Conservation (phyloP, 2,329 filamentous ascomycete species). For the Colletotrichum sp. region DNA sequence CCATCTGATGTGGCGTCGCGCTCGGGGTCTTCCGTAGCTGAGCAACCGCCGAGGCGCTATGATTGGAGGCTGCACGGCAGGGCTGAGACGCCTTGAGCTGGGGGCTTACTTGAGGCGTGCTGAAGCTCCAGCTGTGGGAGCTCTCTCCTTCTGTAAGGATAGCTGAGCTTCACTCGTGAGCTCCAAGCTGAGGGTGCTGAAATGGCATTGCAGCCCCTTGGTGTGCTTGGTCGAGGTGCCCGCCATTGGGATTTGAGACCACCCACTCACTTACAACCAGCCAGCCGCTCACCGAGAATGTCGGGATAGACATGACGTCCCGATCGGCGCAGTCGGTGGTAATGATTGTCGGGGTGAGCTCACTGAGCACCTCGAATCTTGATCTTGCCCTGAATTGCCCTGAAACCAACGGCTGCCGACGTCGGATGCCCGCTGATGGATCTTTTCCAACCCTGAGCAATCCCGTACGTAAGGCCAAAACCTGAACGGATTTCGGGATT, state of each 20-base stretch:
- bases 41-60: background rate
- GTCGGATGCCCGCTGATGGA: background rate
- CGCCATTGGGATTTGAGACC: background rate
- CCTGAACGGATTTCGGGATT: background rate
- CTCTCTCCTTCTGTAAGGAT: background rate
- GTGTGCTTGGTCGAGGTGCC: background rate
- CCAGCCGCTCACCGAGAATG: background rate
- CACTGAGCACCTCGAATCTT: background rate
- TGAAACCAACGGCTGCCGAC: background rate
- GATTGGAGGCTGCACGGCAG: conserved; percentile 11
- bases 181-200: background rate
- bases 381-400: background rate
- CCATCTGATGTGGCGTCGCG: conserved; percentile 1
- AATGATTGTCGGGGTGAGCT: background rate
- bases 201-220: background rate
- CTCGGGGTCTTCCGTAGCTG: background rate
- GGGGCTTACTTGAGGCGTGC: background rate
- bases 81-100: background rate
- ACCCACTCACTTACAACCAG: background rate
- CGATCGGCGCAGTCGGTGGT: background rate
- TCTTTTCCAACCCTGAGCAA: background rate
- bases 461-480: background rate
- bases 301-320: background rate
- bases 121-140: background rate
- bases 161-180: background rate